Base-by-base conservation (phyloP, 352 stramenopile genomes). In the Globisporangium cederbergense region DNA sequence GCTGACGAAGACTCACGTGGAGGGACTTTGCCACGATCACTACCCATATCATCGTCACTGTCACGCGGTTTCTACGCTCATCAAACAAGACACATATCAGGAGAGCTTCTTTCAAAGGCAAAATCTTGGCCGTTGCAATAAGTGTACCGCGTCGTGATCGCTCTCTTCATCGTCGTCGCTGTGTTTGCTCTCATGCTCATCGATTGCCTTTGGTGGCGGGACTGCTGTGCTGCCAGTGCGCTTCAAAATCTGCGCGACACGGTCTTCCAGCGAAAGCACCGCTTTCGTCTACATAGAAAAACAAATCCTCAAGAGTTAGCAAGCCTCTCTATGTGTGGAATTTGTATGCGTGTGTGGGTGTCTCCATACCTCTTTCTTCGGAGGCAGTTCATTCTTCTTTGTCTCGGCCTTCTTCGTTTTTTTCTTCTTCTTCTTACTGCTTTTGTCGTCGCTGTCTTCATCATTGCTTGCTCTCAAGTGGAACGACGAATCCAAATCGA, bases 211-310 rank as follows among this genome's bases (percentile, higher is more conserved):
- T n/a, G 62, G 51, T 16, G 56, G 30, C 4, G 75, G 58, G 30
- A 74, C 64, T 6, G 79, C 68, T 6, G 81, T 75, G 53, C 81
- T 93, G 0, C 86, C 86, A 11, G 84, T 91, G 8, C 86, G 81
- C 59, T 91, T 85, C 22, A 95, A 66, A 50, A 95, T 93, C 51
- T 90, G 68, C 0, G 83, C 79, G 11, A 93, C 74, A 8, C 86
- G 82, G 54, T 93, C 84, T 73, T 95, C 78, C 50, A 95, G 70
- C 0, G 78, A 86, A 1, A 84, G 59, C 18, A 62, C 38, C 1
- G 64, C 30, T 28, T 79, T 79, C 9, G 65, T 20, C 71, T 83
- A 28, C 25, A 9, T 1, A 1, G 5, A n/a, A 4, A 56, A 2
- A 18, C 4, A 22, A 2, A 38, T 1, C 18, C 1, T 14, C 5